Base-by-base conservation (phyloP, 2,329 filamentous ascomycete genomes). In the Neopestalotiopsis clavispora region DNA sequence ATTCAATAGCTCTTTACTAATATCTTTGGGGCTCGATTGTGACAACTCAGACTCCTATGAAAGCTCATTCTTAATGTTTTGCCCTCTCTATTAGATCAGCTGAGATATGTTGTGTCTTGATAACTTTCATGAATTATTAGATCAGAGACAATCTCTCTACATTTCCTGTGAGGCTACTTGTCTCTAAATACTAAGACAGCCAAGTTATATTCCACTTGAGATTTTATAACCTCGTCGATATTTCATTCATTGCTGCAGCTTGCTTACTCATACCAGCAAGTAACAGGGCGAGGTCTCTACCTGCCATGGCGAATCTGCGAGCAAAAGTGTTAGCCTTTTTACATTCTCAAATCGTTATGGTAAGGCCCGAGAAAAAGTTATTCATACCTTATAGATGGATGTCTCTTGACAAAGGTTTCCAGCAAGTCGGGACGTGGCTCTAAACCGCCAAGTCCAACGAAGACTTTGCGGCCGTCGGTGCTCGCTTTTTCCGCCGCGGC, bases 211-310 rank as follows among this genome's bases (percentile, higher is more conserved):
- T 10, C 6, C n/a, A 52, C 6, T n/a, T 52, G 4, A 56, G 0
- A 6, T 10, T 42, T 13, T 32, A 58, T 4, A 68, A 23, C 14
- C 61, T n/a, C 5, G 34, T 38, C 17, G 68, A 69, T 6, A 69
- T 67, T 20, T 65, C 68, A 7, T 69, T 69, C 60, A 69, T 65
- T 3, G 65, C 60, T 14, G 68, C 58, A 17, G 65, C 68, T 28
- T 69, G 68, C 49, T 65, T 69, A 14, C 49, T 40, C 68, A 69
- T 69, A 13, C 68, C 65, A 59, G 65, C 68, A 38, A 67, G 58
- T 6, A 69, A 52, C 1, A 69, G 58, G 0, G 68, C 65, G 17
- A 69, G 52, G 34, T 69, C 68, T 40, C 68, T 59, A 23, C 68
- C 68, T 5, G 68, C 68, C 65, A 69, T 69, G 13, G 68, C 65